Evolutionary conservation across 805 yeast species (phyloP).

Genomic region (Lachancea lanzarotensis): DNA sequence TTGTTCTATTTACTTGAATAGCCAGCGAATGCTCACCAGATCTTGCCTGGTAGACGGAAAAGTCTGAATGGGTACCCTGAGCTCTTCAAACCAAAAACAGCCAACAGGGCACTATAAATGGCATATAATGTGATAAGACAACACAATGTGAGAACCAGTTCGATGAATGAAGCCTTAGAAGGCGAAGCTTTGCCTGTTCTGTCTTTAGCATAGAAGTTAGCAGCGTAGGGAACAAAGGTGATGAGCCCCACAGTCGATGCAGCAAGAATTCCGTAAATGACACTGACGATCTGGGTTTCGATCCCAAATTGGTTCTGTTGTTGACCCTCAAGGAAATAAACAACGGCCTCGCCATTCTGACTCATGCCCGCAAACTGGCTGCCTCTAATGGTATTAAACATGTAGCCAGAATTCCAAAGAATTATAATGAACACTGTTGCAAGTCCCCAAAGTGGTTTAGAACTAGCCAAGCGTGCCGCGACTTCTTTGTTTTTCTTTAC

Average conservation of each 20-base stretch:
- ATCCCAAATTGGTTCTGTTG: slow-evolving; percentile 76
- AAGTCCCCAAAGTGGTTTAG: slow-evolving; percentile 65
- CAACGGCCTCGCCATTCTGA: slow-evolving; percentile 34
- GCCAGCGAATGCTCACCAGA: background rate
- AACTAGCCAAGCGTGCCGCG: slow-evolving; percentile 38
- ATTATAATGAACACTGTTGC: slow-evolving; percentile 54
- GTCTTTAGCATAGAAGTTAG: slow-evolving; percentile 25
- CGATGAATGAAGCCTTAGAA: slow-evolving; percentile 29
- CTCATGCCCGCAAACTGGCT: slow-evolving; percentile 46
- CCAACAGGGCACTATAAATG: slow-evolving; percentile 56
- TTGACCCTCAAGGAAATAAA: slow-evolving; percentile 52
- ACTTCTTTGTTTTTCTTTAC: slow-evolving; percentile 31
- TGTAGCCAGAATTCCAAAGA: slow-evolving; percentile 79
- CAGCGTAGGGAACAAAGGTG: slow-evolving; percentile 43
- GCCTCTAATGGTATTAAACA: slow-evolving; percentile 84
- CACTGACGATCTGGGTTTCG: slow-evolving; percentile 82
- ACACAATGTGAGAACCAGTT: slow-evolving; percentile 42
- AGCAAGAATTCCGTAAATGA: slow-evolving; percentile 64
- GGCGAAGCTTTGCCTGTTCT: slow-evolving; percentile 32
- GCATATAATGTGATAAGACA: slow-evolving; percentile 44
- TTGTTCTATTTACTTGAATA: background rate
- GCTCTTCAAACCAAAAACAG: slow-evolving; percentile 63
- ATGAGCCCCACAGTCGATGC: slow-evolving; percentile 52
- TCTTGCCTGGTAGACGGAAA: slow-evolving; percentile 29
- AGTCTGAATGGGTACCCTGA: slow-evolving; percentile 71